Conservation (phyloP, 1,139 yeast genomes). For the Suhomyces chickasaworum region DNA sequence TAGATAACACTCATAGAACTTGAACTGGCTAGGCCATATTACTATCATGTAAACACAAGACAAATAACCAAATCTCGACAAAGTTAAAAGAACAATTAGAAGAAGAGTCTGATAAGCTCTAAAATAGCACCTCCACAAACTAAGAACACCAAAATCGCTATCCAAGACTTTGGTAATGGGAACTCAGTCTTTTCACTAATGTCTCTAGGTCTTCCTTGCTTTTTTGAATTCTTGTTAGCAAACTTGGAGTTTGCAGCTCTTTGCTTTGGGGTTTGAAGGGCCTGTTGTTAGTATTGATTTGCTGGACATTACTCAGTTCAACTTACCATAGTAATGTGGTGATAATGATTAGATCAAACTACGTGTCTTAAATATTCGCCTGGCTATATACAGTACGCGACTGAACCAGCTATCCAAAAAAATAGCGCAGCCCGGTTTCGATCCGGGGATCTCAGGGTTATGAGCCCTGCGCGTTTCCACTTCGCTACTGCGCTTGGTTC, state of each 20-base stretch:
- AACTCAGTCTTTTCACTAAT: slow-evolving; percentile 34
- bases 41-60: background rate
- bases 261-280: slow-evolving; percentile 77
- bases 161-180: slow-evolving; percentile 62
- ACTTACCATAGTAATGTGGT: slow-evolving; percentile 12
- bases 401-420: slow-evolving; percentile 1
- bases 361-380: slow-evolving; percentile 12
- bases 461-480: slow-evolving; percentile 99
- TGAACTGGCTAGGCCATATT: background rate
- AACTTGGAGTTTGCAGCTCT: slow-evolving; percentile 81
- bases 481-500: slow-evolving; percentile 84
- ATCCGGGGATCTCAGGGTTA: slow-evolving; percentile 99
- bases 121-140: slow-evolving; percentile 83
- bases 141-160: slow-evolving; percentile 63
- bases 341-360: slow-evolving; percentile 5
- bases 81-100: background rate
- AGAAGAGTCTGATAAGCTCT: slow-evolving; percentile 59
- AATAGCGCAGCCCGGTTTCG: slow-evolving; percentile 98
- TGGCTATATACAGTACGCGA: slow-evolving; percentile 5
- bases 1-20: background rate
- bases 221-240: slow-evolving; percentile 68
- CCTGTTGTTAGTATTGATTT: slow-evolving; percentile 28
- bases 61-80: background rate
- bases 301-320: too few species aligned
- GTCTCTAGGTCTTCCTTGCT: slow-evolving; percentile 64